phyloP scores from a whole-genome alignment of 176 grass and related monocot species.

The Chrysopogon serrulatus region DNA sequence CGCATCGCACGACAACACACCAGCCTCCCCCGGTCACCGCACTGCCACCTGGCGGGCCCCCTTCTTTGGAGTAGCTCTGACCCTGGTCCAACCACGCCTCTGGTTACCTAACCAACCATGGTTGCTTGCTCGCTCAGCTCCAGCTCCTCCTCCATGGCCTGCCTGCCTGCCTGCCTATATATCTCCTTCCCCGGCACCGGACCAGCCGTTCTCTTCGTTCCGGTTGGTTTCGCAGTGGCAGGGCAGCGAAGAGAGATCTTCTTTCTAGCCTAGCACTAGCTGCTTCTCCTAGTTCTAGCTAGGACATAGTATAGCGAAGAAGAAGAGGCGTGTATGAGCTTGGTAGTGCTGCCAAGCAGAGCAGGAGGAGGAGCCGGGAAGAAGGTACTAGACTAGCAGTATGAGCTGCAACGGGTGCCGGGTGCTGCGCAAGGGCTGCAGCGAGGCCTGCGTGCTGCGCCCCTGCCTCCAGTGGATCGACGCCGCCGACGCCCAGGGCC shows the following conservation, averaged over 20 bases:
- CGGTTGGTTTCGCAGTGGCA: background rate
- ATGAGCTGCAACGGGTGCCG: slow-evolving; percentile 96
- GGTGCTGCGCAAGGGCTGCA: slow-evolving; percentile 81
- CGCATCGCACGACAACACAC: background rate
- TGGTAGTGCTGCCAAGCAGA: background rate
- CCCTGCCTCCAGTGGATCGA: slow-evolving; percentile 87
- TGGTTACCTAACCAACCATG: slow-evolving; percentile 17
- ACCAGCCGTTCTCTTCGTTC: slow-evolving; percentile 16
- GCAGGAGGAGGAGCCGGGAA: background rate
- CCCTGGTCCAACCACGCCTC: background rate
- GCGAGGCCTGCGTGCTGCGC: slow-evolving; percentile 70
- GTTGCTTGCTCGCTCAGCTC: background rate
- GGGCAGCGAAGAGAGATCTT: background rate
- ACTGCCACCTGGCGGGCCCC: background rate
- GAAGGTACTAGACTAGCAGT: background rate
- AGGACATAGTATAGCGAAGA: no score
- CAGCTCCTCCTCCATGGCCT: no score
- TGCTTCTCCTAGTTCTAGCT: background rate
- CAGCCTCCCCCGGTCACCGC: background rate
- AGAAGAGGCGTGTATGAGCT: no score
- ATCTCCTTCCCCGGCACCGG: slow-evolving; percentile 20
- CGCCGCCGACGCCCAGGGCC: slow-evolving; percentile 65
- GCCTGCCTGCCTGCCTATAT: slow-evolving; percentile 46
- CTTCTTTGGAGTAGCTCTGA: background rate
- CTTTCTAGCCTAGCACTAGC: background rate